phyloP scores from a whole-genome alignment of 2,329 filamentous ascomycete species.

The Stagonosporopsis vannaccii region DNA sequence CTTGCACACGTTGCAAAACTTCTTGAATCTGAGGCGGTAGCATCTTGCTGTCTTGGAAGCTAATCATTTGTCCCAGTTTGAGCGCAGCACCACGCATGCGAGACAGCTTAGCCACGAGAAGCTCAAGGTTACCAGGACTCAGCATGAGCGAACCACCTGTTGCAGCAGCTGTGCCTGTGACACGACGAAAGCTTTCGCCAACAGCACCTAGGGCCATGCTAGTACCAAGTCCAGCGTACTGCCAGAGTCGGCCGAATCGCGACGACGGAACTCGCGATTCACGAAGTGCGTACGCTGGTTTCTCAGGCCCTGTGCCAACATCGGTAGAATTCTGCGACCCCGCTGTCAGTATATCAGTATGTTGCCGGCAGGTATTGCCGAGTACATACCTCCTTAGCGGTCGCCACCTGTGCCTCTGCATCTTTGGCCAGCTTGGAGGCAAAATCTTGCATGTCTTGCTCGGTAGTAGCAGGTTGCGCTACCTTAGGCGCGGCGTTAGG shows the following conservation, averaged over 20 bases:
- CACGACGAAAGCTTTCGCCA: constrained; percentile 81
- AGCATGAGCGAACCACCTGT: constrained; percentile 79
- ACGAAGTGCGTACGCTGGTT: constrained; percentile 70
- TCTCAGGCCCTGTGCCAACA: constrained; percentile 36
- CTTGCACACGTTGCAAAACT: constrained; percentile 92
- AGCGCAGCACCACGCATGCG: constrained; percentile 97
- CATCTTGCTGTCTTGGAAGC: constrained; percentile 96
- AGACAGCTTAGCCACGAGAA: constrained; percentile 89
- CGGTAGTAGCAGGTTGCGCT: constrained; percentile 24
- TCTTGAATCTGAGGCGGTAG: constrained; percentile 85
- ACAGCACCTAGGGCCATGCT: constrained; percentile 96
- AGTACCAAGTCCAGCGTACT: constrained; percentile 90
- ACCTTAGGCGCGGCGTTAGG: too few relatives aligned
- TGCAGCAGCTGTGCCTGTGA: constrained; percentile 69
- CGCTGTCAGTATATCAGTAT: constrained; percentile 58
- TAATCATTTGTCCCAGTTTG: constrained; percentile 97
- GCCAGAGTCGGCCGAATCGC: constrained; percentile 86
- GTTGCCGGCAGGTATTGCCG: constrained; percentile 4
- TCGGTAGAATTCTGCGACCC: constrained; percentile 42
- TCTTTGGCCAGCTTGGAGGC: constrained; percentile 58
- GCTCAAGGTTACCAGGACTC: constrained; percentile 88
- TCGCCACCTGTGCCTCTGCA: constrained; percentile 19
- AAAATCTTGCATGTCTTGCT: constrained; percentile 54
- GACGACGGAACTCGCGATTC: constrained; percentile 93
- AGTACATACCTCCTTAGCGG: constrained; percentile 37